Evolutionary conservation across 148 eudicot species (phyloP), one percentile per base, ranked within the genome.

Genomic region (Pouteria glomerata): DNA sequence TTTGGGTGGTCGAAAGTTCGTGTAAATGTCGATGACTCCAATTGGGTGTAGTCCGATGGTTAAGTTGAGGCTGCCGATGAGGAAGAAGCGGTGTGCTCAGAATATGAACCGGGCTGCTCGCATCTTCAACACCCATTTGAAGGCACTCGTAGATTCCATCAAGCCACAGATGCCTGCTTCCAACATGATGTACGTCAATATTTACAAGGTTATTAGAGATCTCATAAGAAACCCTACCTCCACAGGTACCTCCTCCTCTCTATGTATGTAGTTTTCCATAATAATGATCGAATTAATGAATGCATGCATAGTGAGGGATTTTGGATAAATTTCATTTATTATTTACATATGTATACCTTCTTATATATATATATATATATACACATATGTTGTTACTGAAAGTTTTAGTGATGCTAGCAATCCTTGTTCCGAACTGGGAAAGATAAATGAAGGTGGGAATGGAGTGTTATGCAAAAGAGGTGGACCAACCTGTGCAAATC

Each of bases 381-480:
- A n/a, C n/a, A n/a, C n/a, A n/a, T n/a, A n/a, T n/a, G n/a, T n/a
- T n/a, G n/a, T n/a, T n/a, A n/a, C 63, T 51, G 37, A 63, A 80
- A 79, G 83, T 16, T 76, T 80, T 67, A 59, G 60, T 0, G 23
- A 76, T 45, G 18, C 68, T 0, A 72, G 15, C 8, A 73, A 26
- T 24, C 23, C 80, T 7, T 80, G 80, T 65, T 78, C 82, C 61
- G 74, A 81, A 42, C 62, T 75, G 30, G 53, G 14, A 19, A 15
- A 45, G 8, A 34, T 63, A 18, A 48, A 34, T 0, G 61, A 66
- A 23, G 77, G 70, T 8, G 81, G 77, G 3, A 60, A 52, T 16
- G 77, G 75, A 41, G 29, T 59, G 37, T 64, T 75, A n/a, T 80
- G 84, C 79, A 70, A 52, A 33, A 70, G 65, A 59, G 84, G 71